Evolutionary conservation across 345 rosid species (phyloP).

Genomic region (Xanthoceras sorbifolium): DNA sequence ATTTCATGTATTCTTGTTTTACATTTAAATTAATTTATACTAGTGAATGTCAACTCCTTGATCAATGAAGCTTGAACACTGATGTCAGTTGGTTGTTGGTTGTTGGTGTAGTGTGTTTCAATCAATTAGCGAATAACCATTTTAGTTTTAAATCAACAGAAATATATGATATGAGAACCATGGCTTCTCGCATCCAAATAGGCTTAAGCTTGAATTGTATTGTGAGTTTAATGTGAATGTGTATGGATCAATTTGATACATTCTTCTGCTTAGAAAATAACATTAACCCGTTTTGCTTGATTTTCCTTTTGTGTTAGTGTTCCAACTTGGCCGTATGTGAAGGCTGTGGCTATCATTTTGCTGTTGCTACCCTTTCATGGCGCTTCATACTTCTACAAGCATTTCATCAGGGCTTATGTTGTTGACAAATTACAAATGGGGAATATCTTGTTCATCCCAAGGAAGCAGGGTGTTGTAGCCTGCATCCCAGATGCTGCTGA

Average conservation of each 20-base stretch:
- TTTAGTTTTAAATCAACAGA: neutral
- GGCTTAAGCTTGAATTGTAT: neutral
- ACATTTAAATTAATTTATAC: neutral
- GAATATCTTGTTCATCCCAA: slow-evolving; percentile 11
- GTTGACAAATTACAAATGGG: slow-evolving; percentile 10
- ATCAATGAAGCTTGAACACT: neutral
- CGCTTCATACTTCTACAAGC: slow-evolving; percentile 35
- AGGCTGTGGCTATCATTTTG: slow-evolving; percentile 33
- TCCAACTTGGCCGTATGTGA: slow-evolving; percentile 40
- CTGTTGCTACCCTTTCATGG: slow-evolving; percentile 39
- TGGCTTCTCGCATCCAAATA: neutral
- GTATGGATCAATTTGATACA: neutral
- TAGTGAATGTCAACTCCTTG: slow-evolving; percentile 2
- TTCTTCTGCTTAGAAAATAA: slow-evolving; percentile 4
- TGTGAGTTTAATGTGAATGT: neutral
- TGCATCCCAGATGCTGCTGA: neutral
- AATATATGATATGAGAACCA: neutral
- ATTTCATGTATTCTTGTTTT: neutral
- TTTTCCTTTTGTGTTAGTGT: slow-evolving; percentile 26
- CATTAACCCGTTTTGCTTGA: neutral
- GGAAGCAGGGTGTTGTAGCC: slow-evolving; percentile 4
- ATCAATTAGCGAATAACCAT: neutral
- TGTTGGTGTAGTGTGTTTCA: neutral
- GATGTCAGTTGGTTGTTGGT: neutral
- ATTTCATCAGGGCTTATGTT: slow-evolving; percentile 22